Percentiles rank a stretch among this genome's conserved stretches.
These are phyloP conservation scores for Ploettnerulaceae sp. DNA, from an alignment of 2,329 filamentous ascomycete genomes.

Conservation along the genomic window DNA sequence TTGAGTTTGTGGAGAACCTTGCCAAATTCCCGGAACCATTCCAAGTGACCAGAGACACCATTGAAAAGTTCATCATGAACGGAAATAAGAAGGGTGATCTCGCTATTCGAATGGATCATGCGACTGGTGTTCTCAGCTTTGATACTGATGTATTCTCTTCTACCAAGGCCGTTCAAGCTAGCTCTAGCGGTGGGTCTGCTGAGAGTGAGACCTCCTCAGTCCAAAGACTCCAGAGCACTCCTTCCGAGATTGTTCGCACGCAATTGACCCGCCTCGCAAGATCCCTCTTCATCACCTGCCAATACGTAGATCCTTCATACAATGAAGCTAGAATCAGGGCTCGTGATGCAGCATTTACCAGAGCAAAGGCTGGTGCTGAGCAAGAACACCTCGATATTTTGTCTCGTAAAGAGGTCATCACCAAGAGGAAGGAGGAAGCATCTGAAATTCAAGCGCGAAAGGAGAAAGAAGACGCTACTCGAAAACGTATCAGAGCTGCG, in stretches of 20 bases:
- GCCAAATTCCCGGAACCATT: constrained; percentile 96
- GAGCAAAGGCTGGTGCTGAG: constrained; percentile 82
- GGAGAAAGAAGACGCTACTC: constrained; percentile 87
- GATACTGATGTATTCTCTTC: constrained; percentile 98
- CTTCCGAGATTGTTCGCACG: constrained; percentile 93
- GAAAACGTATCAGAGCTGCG: constrained; percentile 81
- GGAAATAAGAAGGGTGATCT: constrained; percentile 99
- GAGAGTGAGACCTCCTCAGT: constrained; percentile 80
- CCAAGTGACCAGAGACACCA: constrained; percentile 82
- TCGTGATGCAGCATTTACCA: constrained; percentile 72
- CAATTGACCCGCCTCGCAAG: constrained; percentile 90
- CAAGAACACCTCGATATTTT: constrained; percentile 85
- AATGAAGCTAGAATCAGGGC: constrained; percentile 75
- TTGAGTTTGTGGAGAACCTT: constrained; percentile 87
- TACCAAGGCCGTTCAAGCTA: constrained; percentile 82
- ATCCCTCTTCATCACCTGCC: constrained; percentile 86
- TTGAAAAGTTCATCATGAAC: constrained; percentile 99
- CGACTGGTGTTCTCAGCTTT: constrained; percentile 90
- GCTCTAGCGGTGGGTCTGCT: constrained; percentile 78
- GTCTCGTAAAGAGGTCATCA: constrained; percentile 82
- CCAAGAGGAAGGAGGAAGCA: constrained; percentile 96
- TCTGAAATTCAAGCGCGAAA: constrained; percentile 81
- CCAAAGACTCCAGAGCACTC: constrained; percentile 94
- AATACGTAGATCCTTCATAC: constrained; percentile 90
- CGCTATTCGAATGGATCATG: constrained; percentile 92